Evolutionary conservation across 441 rosid genomes (phyloP).

Genomic region (Brassica hybrid): DNA sequence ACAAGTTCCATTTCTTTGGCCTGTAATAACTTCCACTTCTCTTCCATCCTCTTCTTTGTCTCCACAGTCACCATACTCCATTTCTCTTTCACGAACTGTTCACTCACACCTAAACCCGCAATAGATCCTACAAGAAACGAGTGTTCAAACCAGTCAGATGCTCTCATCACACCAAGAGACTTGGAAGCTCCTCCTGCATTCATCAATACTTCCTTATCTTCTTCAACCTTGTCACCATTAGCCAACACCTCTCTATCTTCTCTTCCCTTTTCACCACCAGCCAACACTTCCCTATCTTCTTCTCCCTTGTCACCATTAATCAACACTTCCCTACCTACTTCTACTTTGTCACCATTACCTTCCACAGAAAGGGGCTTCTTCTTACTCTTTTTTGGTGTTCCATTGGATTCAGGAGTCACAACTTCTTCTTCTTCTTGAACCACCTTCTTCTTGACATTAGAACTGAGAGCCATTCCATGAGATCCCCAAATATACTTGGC

Average conservation of each 20-base stretch:
- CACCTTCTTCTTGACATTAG: conserved; percentile 9
- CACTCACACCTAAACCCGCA: conserved; percentile 15
- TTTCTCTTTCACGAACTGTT: neutral
- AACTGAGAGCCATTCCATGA: conserved; percentile 1
- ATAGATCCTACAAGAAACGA: conserved; percentile 6
- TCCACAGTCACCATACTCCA: conserved; percentile 7
- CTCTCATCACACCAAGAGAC: neutral
- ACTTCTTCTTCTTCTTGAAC: neutral
- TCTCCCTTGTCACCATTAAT: neutral
- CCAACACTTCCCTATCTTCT: neutral
- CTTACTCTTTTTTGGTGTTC: neutral
- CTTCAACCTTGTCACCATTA: neutral
- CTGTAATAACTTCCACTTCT: conserved; percentile 4
- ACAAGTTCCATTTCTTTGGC: conserved; percentile 17
- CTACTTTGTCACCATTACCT: neutral
- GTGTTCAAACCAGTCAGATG: conserved; percentile 3
- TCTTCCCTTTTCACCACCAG: neutral
- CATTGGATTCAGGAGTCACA: neutral
- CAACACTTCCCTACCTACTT: neutral
- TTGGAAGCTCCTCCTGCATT: neutral
- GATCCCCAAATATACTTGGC: conserved; percentile 49
- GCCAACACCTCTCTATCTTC: neutral
- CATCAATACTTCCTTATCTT: neutral
- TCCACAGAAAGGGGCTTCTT: neutral
- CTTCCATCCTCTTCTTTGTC: conserved; percentile 6